Evolutionary conservation across 1,284 basidiomycete species (phyloP).

Genomic region (Cryptococcus sp.): DNA sequence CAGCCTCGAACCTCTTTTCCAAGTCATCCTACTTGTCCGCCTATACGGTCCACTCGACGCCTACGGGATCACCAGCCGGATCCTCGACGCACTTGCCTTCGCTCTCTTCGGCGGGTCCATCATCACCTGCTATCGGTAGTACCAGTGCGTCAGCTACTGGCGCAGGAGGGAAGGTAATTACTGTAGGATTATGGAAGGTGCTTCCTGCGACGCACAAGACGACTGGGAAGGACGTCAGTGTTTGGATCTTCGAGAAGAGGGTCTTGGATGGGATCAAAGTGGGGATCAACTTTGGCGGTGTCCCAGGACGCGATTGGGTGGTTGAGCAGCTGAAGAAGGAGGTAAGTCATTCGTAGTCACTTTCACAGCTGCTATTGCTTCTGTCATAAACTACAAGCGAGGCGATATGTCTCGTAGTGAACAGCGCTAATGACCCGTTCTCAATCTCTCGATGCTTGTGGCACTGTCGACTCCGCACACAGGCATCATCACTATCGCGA

Average conservation of each 20-base stretch:
- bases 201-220: constrained; percentile 81
- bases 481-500: constrained; percentile 83
- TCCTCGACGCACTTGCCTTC: constrained; percentile 49
- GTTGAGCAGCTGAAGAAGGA: constrained; percentile 84
- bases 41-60: constrained; percentile 62
- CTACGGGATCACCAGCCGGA: constrained; percentile 35
- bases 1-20: constrained; percentile 84
- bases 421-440: no score
- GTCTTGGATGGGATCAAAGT: constrained; percentile 70
- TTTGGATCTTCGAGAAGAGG: constrained; percentile 87
- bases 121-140: constrained; percentile 1
- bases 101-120: constrained; percentile 46
- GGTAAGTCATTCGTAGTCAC: constrained; percentile 58
- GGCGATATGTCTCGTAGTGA: no score
- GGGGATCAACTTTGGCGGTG: constrained; percentile 56
- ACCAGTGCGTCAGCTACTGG: constrained; percentile 39
- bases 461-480: no score
- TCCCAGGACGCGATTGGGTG: constrained; percentile 61
- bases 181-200: constrained; percentile 84
- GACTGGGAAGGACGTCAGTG: constrained; percentile 79
- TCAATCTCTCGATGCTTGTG: no score
- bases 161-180: constrained; percentile 55
- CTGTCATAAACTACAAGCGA: not conserved
- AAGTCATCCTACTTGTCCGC: constrained; percentile 82
- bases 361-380: not conserved